phyloP scores from a whole-genome alignment of 805 yeast species.

The Myxozyma sirexii region DNA sequence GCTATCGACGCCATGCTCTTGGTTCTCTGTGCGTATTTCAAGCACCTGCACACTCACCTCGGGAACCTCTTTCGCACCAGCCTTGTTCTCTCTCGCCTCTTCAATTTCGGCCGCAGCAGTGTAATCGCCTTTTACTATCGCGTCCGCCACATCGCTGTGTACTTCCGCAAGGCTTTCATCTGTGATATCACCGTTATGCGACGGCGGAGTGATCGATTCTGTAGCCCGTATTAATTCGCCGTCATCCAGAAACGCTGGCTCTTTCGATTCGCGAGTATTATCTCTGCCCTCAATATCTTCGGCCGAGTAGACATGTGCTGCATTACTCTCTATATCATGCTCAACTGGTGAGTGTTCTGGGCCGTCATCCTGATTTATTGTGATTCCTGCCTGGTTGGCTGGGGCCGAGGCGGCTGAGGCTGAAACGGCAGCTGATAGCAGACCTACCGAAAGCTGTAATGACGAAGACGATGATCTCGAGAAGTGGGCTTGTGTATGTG shows the following conservation, averaged over 20 bases:
- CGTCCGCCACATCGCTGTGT: background rate
- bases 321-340: background rate
- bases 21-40: conserved; percentile 4
- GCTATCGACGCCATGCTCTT: conserved; percentile 1
- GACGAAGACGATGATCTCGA: background rate
- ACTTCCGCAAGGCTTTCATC: background rate
- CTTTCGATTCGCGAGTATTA: background rate
- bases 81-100: conserved; percentile 1
- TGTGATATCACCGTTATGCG: background rate
- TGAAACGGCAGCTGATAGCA: background rate
- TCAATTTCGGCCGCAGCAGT: conserved; percentile 16
- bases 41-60: conserved; percentile 2
- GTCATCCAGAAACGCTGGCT: conserved; percentile 13
- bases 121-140: conserved; percentile 13
- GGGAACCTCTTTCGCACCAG: background rate
- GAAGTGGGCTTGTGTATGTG: background rate
- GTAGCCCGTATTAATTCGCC: conserved; percentile 11
- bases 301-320: background rate
- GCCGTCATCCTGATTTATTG: background rate
- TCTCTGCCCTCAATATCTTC: conserved; percentile 1
- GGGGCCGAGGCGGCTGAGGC: background rate
- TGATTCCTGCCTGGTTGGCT: background rate
- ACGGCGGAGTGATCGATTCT: background rate
- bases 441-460: background rate
- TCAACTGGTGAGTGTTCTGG: background rate